These are phyloP conservation scores for Rhododendron ovatum DNA, from an alignment of 148 eudicot species.

Conservation along the genomic window DNA sequence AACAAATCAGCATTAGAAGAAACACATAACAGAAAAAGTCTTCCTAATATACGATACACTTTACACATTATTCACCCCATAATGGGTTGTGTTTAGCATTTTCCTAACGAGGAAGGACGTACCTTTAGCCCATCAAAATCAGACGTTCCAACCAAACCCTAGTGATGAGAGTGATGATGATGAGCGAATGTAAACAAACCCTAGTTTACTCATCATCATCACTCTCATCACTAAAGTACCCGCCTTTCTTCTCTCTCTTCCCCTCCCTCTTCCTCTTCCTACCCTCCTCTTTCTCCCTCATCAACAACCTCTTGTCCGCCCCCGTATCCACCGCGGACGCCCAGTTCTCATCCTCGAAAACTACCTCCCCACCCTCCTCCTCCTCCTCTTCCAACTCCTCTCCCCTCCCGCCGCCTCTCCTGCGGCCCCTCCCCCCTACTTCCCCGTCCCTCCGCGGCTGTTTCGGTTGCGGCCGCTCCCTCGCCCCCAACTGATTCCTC, in stretches of 20 bases:
- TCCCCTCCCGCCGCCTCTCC: background rate
- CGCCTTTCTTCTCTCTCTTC: constrained; percentile 52
- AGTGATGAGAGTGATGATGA: background rate
- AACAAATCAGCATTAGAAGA: background rate
- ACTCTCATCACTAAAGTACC: constrained; percentile 90
- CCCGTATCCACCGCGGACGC: constrained; percentile 76
- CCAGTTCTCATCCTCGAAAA: constrained; percentile 76
- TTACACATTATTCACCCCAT: no score
- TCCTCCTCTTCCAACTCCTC: constrained; percentile 29
- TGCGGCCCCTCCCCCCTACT: background rate
- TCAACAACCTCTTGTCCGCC: constrained; percentile 66
- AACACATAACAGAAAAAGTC: background rate
- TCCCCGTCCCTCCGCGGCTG: constrained; percentile 28
- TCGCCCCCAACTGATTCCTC: constrained; percentile 58
- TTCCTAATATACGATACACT: background rate
- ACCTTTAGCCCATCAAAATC: background rate
- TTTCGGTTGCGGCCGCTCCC: constrained; percentile 66
- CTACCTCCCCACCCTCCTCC: constrained; percentile 29
- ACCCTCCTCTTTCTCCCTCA: constrained; percentile 27
- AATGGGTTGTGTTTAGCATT: no score
- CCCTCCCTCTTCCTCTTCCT: constrained; percentile 22
- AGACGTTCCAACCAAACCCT: background rate
- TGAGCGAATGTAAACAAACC: background rate
- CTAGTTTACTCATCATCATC: constrained; percentile 57
- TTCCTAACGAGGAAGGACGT: background rate